Evolutionary conservation across 140 eudicot species (phyloP).

Genomic region (Stevia rebaudiana): DNA sequence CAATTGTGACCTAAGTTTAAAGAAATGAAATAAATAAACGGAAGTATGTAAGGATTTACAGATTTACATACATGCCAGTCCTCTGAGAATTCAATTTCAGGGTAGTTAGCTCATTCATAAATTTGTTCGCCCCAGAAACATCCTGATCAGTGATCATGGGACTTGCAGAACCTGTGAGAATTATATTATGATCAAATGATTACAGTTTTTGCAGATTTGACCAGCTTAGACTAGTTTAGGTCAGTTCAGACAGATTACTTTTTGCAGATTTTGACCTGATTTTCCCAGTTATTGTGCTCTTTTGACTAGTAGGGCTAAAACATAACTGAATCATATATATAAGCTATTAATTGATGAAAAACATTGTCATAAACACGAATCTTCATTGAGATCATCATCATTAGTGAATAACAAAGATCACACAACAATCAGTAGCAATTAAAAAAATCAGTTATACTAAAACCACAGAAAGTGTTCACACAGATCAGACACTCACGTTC

Average conservation of each 20-base stretch:
- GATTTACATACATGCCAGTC: constrained; percentile 61
- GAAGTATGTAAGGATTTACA: not conserved
- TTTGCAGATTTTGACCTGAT: no score
- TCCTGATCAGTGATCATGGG: constrained; percentile 64
- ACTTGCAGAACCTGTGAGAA: constrained; percentile 71
- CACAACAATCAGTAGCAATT: not conserved
- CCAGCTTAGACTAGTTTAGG: no score
- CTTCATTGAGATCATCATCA: not conserved
- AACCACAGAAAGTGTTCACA: not conserved
- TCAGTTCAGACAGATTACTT: no score
- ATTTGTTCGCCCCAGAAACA: constrained; percentile 53
- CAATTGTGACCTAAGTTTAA: not conserved
- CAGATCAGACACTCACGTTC: not conserved
- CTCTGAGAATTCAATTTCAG: constrained; percentile 29
- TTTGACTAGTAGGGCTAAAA: no score
- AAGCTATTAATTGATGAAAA: not conserved
- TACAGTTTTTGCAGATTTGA: no score
- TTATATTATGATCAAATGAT: constrained; percentile 6
- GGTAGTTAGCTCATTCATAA: constrained; percentile 53
- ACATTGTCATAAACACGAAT: not conserved
- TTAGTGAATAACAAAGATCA: not conserved
- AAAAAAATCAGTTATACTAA: not conserved
- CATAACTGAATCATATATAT: no score
- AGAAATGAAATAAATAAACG: not conserved
- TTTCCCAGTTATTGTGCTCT: no score